Conservation (phyloP, 1,139 yeast genomes). For the Geotrichum bryndzae region DNA sequence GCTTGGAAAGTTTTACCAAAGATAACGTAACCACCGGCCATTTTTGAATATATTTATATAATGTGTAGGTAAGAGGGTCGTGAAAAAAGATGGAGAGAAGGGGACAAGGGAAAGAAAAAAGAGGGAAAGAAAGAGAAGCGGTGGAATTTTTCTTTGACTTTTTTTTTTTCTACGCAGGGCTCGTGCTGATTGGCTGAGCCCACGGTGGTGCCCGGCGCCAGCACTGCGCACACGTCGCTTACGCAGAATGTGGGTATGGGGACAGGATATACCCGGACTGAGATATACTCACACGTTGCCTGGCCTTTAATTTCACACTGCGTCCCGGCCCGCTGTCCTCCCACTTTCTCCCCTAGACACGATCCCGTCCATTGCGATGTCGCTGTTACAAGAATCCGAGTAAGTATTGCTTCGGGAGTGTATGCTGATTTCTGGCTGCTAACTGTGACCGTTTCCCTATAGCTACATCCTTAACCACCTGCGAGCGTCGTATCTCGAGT, state of each 20-base stretch:
- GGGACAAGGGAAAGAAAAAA: neutral
- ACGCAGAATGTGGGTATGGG: neutral
- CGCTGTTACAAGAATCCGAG: constrained; percentile 31
- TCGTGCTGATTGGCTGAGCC: neutral
- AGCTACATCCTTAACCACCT: constrained; percentile 33
- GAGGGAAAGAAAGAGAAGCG: neutral
- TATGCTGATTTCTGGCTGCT: neutral
- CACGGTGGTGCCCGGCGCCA: neutral
- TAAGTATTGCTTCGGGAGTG: constrained; percentile 15
- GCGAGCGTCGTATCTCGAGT: constrained; percentile 32
- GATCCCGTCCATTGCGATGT: constrained; percentile 22
- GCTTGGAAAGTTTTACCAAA: constrained; percentile 72
- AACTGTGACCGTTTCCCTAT: neutral
- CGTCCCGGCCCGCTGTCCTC: neutral
- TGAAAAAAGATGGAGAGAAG: constrained; percentile 3
- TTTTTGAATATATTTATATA: constrained; percentile 28
- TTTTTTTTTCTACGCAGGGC: neutral
- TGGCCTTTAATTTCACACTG: neutral
- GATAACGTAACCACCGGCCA: constrained; percentile 79
- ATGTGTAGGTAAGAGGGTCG: neutral
- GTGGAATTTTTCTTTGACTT: neutral
- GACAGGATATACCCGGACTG: neutral
- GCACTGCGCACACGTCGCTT: neutral
- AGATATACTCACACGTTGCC: neutral
- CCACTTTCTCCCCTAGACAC: neutral